A percentile compares a stretch with the other conserved stretches of the same genome.
Conservation (phyloP, 2,329 filamentous ascomycete genomes). For the Aschersonia sp. region DNA sequence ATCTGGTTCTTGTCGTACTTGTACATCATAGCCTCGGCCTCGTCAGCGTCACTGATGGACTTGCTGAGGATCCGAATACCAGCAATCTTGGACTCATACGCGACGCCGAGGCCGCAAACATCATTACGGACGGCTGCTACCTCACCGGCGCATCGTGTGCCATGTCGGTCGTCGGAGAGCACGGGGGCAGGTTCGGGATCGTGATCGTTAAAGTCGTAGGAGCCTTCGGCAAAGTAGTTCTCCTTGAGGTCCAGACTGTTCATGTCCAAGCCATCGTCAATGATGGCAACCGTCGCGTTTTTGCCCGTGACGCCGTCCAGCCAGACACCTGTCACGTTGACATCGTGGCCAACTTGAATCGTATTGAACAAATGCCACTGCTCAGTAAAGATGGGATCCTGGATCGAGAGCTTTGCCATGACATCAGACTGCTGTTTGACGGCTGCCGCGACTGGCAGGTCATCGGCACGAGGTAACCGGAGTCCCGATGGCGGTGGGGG, state of each 20-base stretch:
- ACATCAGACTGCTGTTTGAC: constrained; percentile 45
- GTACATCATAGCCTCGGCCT: constrained; percentile 86
- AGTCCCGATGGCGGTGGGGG: constrained; percentile 22
- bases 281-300: constrained; percentile 80
- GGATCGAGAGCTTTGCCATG: constrained; percentile 54
- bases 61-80: constrained; percentile 89
- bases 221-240: constrained; percentile 88
- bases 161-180: constrained; percentile 76
- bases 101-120: constrained; percentile 89
- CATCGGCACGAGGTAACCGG: constrained; percentile 6
- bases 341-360: constrained; percentile 67
- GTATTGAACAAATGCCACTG: constrained; percentile 95
- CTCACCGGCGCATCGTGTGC: constrained; percentile 89
- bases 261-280: constrained; percentile 95
- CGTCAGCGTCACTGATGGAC: constrained; percentile 80
- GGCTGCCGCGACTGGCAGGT: constrained; percentile 21
- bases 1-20: constrained; percentile 85
- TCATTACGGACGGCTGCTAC: constrained; percentile 85
- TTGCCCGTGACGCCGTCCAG: constrained; percentile 78
- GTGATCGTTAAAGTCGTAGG: constrained; percentile 91
- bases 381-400: constrained; percentile 79
- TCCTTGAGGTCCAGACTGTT: constrained; percentile 80
- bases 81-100: constrained; percentile 80
- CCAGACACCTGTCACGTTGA: constrained; percentile 95
- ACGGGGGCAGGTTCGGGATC: constrained; percentile 63